Conservation (phyloP, 2,329 filamentous ascomycete genomes). For the Clathrospora elynae region DNA sequence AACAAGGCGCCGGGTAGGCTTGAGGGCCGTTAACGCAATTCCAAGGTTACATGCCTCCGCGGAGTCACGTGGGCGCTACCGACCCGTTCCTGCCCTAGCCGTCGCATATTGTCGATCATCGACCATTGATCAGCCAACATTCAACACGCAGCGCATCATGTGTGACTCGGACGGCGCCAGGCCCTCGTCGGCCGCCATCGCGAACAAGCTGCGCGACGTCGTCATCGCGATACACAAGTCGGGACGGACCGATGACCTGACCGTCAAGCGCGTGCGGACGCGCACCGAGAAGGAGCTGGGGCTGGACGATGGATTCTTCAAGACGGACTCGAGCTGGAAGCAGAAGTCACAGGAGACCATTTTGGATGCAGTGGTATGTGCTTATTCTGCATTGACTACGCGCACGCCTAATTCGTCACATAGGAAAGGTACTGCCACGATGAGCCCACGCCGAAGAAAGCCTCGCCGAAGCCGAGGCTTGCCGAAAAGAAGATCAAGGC, state of each 20-base stretch:
- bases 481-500: conserved; percentile 31
- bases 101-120: conserved; percentile 6
- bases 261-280: conserved; percentile 61
- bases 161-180: conserved; percentile 36
- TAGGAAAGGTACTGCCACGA: conserved; percentile 39
- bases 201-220: conserved; percentile 48
- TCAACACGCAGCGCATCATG: conserved; percentile 31
- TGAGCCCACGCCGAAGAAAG: conserved; percentile 30
- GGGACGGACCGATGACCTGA: conserved; percentile 58
- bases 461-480: conserved; percentile 27
- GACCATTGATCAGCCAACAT: conserved; percentile 12
- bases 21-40: conserved; percentile 13
- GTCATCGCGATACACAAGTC: conserved; percentile 49
- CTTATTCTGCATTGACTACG: neutral
- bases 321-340: conserved; percentile 59
- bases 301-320: conserved; percentile 62
- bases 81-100: conserved; percentile 21
- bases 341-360: conserved; percentile 53
- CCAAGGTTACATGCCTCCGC: conserved; percentile 5
- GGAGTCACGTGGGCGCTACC: conserved; percentile 21
- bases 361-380: conserved; percentile 37
- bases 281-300: conserved; percentile 59
- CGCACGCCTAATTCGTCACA: conserved; percentile 6
- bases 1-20: neutral
- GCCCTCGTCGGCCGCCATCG: conserved; percentile 48